Percentiles rank a stretch among this genome's conserved stretches.
Evolutionary conservation across 805 yeast species (phyloP).

Genomic region (Saturnispora gosingensis): DNA sequence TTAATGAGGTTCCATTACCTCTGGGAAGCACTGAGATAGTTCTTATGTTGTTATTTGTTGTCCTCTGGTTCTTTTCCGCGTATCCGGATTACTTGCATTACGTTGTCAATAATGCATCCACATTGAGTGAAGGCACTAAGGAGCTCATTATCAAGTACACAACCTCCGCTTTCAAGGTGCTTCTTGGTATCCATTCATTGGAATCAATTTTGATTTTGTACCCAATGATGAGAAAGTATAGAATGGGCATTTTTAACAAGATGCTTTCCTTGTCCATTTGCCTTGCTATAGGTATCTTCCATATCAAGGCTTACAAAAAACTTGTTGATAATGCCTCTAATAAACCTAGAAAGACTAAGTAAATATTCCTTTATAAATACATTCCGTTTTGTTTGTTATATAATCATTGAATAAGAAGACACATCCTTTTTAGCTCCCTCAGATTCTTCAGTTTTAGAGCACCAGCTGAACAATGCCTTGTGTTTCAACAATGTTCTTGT

Average conservation of each 20-base stretch:
- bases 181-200: constrained; percentile 36
- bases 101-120: constrained; percentile 6
- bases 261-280: constrained; percentile 46
- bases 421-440: constrained; percentile 13
- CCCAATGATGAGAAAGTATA: constrained; percentile 46
- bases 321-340: constrained; percentile 9
- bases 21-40: constrained; percentile 36
- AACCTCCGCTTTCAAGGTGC: constrained; percentile 12
- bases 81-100: constrained; percentile 7
- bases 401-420: constrained; percentile 17
- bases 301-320: constrained; percentile 35
- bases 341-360: constrained; percentile 11
- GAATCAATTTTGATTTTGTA: constrained; percentile 41
- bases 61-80: constrained; percentile 7
- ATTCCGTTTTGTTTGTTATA: neutral
- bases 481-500: constrained; percentile 34
- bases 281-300: constrained; percentile 53
- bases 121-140: constrained; percentile 8
- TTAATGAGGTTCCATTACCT: constrained; percentile 12
- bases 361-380: neutral
- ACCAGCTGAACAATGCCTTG: constrained; percentile 37
- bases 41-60: constrained; percentile 10
- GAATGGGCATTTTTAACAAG: constrained; percentile 45
- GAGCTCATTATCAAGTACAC: constrained; percentile 7
- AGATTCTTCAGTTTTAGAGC: constrained; percentile 20